A percentile compares a stretch with the other conserved stretches of the same genome.
Conservation (phyloP, 1,284 basidiomycete genomes). For the Leccinum colubrinum region DNA sequence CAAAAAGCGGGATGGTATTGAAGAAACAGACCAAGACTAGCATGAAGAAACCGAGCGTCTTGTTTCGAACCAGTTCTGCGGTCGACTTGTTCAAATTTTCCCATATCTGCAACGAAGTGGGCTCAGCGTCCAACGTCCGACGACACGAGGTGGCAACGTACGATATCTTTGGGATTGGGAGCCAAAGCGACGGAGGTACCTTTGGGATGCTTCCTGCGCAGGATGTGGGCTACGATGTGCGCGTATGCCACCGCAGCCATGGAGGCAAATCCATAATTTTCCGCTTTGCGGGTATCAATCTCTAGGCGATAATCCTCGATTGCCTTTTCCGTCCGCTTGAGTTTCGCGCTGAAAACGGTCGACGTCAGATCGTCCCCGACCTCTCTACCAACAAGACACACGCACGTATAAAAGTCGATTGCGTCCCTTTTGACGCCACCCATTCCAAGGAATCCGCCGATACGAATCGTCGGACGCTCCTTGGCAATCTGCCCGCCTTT, state of each 20-base stretch:
- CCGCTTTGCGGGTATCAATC: constrained; percentile 75
- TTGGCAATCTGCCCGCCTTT: constrained; percentile 63
- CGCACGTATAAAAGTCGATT: constrained; percentile 68
- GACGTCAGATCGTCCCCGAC: constrained; percentile 12
- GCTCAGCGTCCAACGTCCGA: not conserved
- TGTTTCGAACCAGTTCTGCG: constrained; percentile 64
- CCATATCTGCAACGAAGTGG: constrained; percentile 63
- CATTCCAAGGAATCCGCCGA: constrained; percentile 66
- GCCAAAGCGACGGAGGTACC: constrained; percentile 72
- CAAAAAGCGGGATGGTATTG: constrained; percentile 86
- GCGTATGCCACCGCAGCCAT: constrained; percentile 93
- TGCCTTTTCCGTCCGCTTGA: constrained; percentile 73
- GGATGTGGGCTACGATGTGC: constrained; percentile 75
- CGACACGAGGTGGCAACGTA: constrained; percentile 37
- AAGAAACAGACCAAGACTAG: constrained; percentile 81
- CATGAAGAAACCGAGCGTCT: constrained; percentile 72
- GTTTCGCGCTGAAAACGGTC: constrained; percentile 50
- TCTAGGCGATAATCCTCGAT: constrained; percentile 78
- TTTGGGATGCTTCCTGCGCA: constrained; percentile 67
- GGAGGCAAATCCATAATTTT: constrained; percentile 92
- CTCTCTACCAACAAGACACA: constrained; percentile 6
- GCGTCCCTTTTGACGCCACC: constrained; percentile 72
- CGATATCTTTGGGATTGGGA: constrained; percentile 85
- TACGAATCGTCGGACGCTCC: constrained; percentile 64
- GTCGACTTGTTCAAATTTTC: constrained; percentile 78